Base-by-base conservation (phyloP, 2,329 filamentous ascomycete species). In the Annulohypoxylon truncatum region DNA sequence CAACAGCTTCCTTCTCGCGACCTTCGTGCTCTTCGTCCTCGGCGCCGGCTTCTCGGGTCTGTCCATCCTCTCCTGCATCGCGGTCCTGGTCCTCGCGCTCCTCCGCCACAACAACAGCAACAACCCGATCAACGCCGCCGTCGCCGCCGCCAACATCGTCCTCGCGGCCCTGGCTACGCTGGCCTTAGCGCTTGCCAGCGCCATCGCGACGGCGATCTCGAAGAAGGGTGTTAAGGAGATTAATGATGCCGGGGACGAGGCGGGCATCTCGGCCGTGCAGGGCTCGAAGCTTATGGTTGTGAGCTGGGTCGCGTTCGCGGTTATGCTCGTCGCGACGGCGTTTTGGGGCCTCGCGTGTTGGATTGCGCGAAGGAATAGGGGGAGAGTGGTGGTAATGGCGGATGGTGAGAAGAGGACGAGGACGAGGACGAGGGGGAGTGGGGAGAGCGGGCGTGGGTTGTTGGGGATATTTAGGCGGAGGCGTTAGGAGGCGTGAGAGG, bases 1-100 rank as follows among this genome's bases (percentile, higher is more conserved):
- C 72, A 85, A 86, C 72, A 73, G 74, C 13, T 77, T 81, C n/a
- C 78, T 87, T 3, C 74, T 83, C n/a, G 80, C 78, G 24, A 75
- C 85, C 50, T 83, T 84, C 72, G 75, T 84, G 52, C 74, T 87
- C 60, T 86, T 83, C 74, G 79, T 83, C 40, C 66, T 87, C 1
- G 80, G 77, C 57, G 75, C 79, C 48, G 79, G 74, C 15, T 77
- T 82, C 69, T 76, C 81, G 2, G 83, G 81, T 9, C 74, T 84
- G 2, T 77, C 79, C 29, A 80, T 85, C 72, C 72, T 86, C 1
- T 71, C 74, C 12, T 79, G 76, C 51, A 55, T 80, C 52, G 77
- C 70, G 7, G 77, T 79, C 40, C 65, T 83, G 7, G 77, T 79
- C 40, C 65, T 83, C 9, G 55, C 71, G 20, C 61, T 73, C 8